Evolutionary conservation across 345 rosid species (phyloP).

Genomic region (Euphorbia lathyris): DNA sequence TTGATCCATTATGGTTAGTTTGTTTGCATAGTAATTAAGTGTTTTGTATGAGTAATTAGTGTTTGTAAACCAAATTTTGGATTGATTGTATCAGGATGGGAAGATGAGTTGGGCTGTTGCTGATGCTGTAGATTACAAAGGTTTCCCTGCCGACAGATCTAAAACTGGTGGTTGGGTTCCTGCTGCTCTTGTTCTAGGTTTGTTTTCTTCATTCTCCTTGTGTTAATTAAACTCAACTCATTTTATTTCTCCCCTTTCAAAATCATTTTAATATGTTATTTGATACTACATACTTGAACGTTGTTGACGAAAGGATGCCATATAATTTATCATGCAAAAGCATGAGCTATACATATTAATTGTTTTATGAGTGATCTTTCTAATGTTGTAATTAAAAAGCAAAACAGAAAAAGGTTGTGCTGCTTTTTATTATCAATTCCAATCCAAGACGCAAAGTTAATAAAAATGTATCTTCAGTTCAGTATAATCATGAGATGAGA

Average conservation of each 20-base stretch:
- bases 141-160: conserved; percentile 53
- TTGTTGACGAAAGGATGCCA: no score
- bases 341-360: not conserved
- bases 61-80: no score
- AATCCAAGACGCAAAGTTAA: not conserved
- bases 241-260: no score
- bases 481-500: not conserved
- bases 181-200: conserved; percentile 62
- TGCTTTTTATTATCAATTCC: no score
- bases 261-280: no score
- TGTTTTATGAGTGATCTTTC: not conserved
- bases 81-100: conserved; percentile 33
- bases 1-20: conserved; percentile 27
- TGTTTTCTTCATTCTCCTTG: conserved; percentile 2
- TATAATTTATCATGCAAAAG: conserved; percentile 1
- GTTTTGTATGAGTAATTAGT: not conserved
- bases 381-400: not conserved
- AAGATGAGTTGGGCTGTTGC: conserved; percentile 49
- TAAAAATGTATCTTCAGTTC: no score
- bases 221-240: not conserved
- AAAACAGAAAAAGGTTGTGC: not conserved
- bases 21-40: not conserved
- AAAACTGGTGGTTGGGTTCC: conserved; percentile 74
- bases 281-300: no score
- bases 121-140: conserved; percentile 54